Conservation (phyloP, 177 flowering plant species). For the Vitis hybrid region DNA sequence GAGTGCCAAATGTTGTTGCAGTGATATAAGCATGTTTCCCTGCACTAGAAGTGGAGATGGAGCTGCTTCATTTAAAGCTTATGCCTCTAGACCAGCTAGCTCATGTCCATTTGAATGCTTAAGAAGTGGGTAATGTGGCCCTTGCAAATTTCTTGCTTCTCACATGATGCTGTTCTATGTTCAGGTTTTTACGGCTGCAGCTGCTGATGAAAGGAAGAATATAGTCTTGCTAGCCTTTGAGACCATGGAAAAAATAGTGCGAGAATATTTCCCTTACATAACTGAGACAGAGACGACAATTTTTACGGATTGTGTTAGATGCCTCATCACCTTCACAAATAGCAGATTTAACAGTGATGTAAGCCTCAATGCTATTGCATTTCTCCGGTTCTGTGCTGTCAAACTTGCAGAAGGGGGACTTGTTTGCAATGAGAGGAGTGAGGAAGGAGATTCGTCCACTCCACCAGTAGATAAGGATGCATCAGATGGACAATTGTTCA, state of each 20-base stretch:
- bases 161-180: constrained; percentile 12
- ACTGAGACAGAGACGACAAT: constrained; percentile 94
- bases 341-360: constrained; percentile 94
- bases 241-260: constrained; percentile 97
- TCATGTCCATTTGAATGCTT: background rate
- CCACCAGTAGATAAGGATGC: constrained; percentile 32
- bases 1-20: background rate
- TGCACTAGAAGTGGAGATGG: background rate
- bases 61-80: background rate
- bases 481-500: constrained; percentile 36
- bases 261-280: constrained; percentile 93
- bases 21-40: background rate
- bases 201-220: constrained; percentile 95
- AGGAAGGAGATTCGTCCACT: constrained; percentile 36
- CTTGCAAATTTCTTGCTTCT: background rate
- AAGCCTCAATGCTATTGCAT: constrained; percentile 97
- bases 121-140: background rate
- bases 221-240: constrained; percentile 92
- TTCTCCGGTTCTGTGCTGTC: constrained; percentile 96
- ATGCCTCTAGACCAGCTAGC: background rate
- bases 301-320: constrained; percentile 95
- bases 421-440: constrained; percentile 57
- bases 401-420: constrained; percentile 97
- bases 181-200: constrained; percentile 96
- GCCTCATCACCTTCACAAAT: constrained; percentile 92